These are phyloP conservation scores for Pichia rugopelliculosa DNA, from an alignment of 805 yeast genomes.

Conservation along the genomic window DNA sequence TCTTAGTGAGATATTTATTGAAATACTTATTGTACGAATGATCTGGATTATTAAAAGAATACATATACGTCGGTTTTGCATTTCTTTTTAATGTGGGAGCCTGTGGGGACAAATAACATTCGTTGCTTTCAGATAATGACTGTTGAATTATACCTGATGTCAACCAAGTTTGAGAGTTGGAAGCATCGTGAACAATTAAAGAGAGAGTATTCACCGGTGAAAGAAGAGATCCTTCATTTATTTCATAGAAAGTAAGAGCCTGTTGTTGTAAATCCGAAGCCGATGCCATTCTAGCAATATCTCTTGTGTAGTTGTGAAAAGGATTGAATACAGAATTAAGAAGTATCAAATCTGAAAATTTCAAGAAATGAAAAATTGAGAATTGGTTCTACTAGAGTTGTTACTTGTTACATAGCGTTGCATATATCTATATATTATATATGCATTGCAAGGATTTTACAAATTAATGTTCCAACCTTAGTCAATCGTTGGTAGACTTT, in stretches of 20 bases:
- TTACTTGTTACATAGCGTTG: no score
- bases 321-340: neutral
- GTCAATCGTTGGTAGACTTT: no score
- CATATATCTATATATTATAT: no score
- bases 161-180: slow-evolving; percentile 8
- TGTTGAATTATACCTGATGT: slow-evolving; percentile 7
- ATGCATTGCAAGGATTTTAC: no score
- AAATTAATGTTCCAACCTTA: no score
- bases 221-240: neutral
- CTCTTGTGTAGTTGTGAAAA: neutral
- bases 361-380: neutral
- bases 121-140: slow-evolving; percentile 1
- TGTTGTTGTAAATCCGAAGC: slow-evolving; percentile 19
- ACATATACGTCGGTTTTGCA: neutral
- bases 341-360: neutral
- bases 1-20: slow-evolving; percentile 2
- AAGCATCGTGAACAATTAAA: slow-evolving; percentile 4
- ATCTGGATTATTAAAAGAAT: slow-evolving; percentile 1
- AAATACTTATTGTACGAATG: slow-evolving; percentile 4
- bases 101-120: slow-evolving; percentile 7
- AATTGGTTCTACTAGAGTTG: no score
- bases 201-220: slow-evolving; percentile 1
- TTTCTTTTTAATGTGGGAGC: neutral
- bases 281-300: slow-evolving; percentile 3
- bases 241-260: slow-evolving; percentile 5